A percentile compares a stretch with the other conserved stretches of the same genome.
Conservation (phyloP, 2,329 filamentous ascomycete species). For the Claviceps pazoutovae region DNA sequence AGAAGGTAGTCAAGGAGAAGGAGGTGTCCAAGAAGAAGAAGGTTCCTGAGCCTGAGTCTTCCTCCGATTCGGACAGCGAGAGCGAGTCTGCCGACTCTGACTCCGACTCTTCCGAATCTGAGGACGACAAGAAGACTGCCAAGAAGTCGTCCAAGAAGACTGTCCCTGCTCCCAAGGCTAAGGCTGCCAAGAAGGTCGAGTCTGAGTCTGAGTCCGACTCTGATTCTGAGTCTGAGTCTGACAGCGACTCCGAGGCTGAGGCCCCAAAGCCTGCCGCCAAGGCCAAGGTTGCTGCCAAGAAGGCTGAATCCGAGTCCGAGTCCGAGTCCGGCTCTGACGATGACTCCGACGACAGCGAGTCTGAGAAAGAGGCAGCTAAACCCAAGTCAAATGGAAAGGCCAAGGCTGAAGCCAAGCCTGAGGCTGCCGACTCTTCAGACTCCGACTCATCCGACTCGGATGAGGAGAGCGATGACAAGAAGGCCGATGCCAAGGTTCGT, state of each 20-base stretch:
- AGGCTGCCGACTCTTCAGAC: conserved; percentile 19
- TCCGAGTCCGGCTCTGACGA: conserved; percentile 19
- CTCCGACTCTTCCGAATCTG: conserved; percentile 21
- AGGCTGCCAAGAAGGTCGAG: conserved; percentile 13
- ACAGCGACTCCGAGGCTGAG: conserved; percentile 25
- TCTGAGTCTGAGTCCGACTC: conserved; percentile 9
- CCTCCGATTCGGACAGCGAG: conserved; percentile 24
- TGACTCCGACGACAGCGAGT: conserved; percentile 24
- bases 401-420: conserved; percentile 13
- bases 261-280: conserved; percentile 14
- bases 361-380: conserved; percentile 21
- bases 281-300: conserved; percentile 4
- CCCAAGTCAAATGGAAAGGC: conserved; percentile 8
- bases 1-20: conserved; percentile 31
- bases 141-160: conserved; percentile 14
- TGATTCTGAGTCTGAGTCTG: conserved; percentile 19
- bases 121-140: conserved; percentile 18
- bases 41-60: conserved; percentile 28
- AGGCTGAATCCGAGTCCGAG: conserved; percentile 16
- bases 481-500: conserved; percentile 18
- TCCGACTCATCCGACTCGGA: conserved; percentile 16
- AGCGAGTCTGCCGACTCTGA: conserved; percentile 11
- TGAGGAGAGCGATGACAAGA: conserved; percentile 12
- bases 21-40: conserved; percentile 37
- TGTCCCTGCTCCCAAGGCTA: conserved; percentile 7